A percentile compares a stretch with the other conserved stretches of the same genome.
These are phyloP conservation scores for Penicillium sp. DNA, from an alignment of 2,329 filamentous ascomycete genomes.

Conservation along the genomic window DNA sequence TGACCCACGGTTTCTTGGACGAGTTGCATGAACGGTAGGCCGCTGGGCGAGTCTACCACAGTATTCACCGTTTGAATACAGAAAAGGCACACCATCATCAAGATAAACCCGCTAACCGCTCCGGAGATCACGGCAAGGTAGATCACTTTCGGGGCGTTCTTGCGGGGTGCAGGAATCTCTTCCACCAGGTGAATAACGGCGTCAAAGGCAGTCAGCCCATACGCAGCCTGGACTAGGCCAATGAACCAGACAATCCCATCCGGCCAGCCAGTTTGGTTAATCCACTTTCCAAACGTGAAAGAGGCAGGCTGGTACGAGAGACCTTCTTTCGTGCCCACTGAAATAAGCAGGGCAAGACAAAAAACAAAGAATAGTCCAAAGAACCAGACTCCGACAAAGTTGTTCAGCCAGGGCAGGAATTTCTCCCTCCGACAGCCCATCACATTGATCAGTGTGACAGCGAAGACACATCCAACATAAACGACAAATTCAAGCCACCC, in stretches of 20 bases:
- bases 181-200: constrained; percentile 58
- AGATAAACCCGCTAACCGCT: constrained; percentile 48
- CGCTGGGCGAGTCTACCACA: constrained; percentile 35
- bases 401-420: constrained; percentile 52
- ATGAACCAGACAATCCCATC: constrained; percentile 57
- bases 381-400: constrained; percentile 55
- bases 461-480: constrained; percentile 49
- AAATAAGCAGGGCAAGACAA: constrained; percentile 50
- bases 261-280: constrained; percentile 50
- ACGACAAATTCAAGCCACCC: constrained; percentile 56
- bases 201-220: constrained; percentile 56
- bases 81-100: constrained; percentile 53
- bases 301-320: constrained; percentile 48
- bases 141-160: constrained; percentile 52
- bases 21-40: constrained; percentile 50
- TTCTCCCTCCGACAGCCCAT: constrained; percentile 50
- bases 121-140: constrained; percentile 50
- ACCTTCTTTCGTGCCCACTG: constrained; percentile 45
- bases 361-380: constrained; percentile 52
- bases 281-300: constrained; percentile 54
- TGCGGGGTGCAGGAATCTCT: constrained; percentile 52
- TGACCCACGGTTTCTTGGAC: constrained; percentile 38
- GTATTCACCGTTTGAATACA: constrained; percentile 46
- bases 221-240: constrained; percentile 55
- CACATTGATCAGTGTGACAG: constrained; percentile 51